Conservation (phyloP, 2,329 filamentous ascomycete species). For the Fusarium cicatricum region DNA sequence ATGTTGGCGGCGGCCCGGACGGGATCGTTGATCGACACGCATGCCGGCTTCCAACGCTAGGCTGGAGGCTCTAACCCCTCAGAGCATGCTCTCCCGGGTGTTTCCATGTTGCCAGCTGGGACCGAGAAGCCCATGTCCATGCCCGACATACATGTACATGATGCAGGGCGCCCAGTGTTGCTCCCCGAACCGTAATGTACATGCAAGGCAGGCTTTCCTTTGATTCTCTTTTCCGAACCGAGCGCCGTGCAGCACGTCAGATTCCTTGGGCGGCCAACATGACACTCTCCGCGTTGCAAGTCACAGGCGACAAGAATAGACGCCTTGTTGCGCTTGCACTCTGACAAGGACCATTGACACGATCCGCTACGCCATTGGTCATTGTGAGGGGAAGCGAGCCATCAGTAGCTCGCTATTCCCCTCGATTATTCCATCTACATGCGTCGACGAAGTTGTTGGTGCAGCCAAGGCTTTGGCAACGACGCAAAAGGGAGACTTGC, state of each 20-base stretch:
- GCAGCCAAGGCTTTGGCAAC: constrained; percentile 1
- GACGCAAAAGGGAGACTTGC: neutral
- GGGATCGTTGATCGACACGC: constrained; percentile 39
- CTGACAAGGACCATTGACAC: constrained; percentile 4
- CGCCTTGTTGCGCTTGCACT: constrained; percentile 1
- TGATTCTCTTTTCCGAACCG: constrained; percentile 6
- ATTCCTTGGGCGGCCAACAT: constrained; percentile 5
- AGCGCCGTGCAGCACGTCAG: constrained; percentile 12
- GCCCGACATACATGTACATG: constrained; percentile 6
- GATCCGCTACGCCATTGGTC: neutral
- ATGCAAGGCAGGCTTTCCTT: constrained; percentile 1
- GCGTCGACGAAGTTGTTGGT: neutral
- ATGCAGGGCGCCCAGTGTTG: neutral
- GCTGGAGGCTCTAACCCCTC: constrained; percentile 16
- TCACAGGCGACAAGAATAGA: constrained; percentile 4
- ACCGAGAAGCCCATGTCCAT: constrained; percentile 6
- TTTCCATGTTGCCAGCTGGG: neutral
- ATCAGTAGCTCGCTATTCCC: neutral
- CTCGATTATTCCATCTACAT: neutral
- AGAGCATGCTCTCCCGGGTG: neutral
- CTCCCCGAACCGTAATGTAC: constrained; percentile 5
- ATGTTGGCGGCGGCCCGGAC: constrained; percentile 35
- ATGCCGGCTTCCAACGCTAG: constrained; percentile 36
- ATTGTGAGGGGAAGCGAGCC: neutral
- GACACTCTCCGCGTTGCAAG: constrained; percentile 3